Percentiles rank a stretch among this genome's conserved stretches.
Conservation (phyloP, 2,329 filamentous ascomycete genomes). For the Gnomoniopsis smithogilvyi region DNA sequence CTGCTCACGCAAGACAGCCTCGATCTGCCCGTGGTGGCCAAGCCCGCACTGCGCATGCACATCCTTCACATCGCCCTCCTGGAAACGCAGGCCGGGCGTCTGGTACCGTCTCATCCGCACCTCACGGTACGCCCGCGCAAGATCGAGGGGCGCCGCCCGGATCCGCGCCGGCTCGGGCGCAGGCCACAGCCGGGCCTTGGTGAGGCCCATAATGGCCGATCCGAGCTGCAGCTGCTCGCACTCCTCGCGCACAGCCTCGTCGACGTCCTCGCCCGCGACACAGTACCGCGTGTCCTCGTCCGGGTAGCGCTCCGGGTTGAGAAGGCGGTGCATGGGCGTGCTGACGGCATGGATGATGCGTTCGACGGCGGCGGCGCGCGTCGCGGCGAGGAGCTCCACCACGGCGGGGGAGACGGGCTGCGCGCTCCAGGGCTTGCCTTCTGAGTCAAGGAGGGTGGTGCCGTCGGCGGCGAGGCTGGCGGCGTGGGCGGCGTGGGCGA, state of each 20-base stretch:
- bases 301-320: slow-evolving; percentile 11
- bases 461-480: slow-evolving; percentile 18
- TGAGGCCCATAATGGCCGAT: slow-evolving; percentile 21
- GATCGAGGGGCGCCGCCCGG: slow-evolving; percentile 15
- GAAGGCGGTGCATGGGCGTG: slow-evolving; percentile 15
- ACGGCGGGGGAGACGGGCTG: slow-evolving; percentile 17
- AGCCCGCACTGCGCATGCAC: slow-evolving; percentile 22
- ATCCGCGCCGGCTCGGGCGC: slow-evolving; percentile 16
- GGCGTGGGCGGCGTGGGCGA: slow-evolving; percentile 20
- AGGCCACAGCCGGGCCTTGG: slow-evolving; percentile 17
- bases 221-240: slow-evolving; percentile 24
- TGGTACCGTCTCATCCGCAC: slow-evolving; percentile 67
- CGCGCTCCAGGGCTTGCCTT: slow-evolving; percentile 19
- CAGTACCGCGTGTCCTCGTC: slow-evolving; percentile 17
- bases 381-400: slow-evolving; percentile 18
- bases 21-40: slow-evolving; percentile 17
- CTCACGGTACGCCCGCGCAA: slow-evolving; percentile 63
- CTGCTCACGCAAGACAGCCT: slow-evolving; percentile 3
- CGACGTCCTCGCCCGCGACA: slow-evolving; percentile 16
- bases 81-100: slow-evolving; percentile 15
- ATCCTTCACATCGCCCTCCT: slow-evolving; percentile 14
- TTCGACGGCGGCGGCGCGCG: slow-evolving; percentile 13
- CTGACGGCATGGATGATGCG: slow-evolving; percentile 18
- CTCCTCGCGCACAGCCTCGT: slow-evolving; percentile 13
- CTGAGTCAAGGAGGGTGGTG: slow-evolving; percentile 15